Conservation (phyloP, 2,329 filamentous ascomycete genomes). For the Beauveria sp. region DNA sequence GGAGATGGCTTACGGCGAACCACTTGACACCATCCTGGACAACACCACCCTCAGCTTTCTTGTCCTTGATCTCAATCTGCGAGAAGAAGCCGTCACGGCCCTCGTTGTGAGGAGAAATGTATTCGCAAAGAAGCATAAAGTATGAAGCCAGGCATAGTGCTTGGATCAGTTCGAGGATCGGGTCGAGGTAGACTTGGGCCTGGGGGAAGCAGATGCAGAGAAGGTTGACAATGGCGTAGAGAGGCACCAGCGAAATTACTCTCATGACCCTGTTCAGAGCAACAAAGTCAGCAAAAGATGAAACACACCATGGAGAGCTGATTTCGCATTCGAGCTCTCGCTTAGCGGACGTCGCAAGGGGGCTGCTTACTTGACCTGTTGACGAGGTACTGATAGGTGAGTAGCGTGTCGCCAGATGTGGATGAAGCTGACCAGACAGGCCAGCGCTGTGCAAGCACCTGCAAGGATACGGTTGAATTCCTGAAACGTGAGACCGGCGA, state of each 20-base stretch:
- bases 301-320: background rate
- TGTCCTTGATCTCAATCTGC: conserved; percentile 23
- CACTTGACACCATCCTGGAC: conserved; percentile 24
- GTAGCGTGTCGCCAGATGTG: conserved; percentile 29
- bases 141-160: conserved; percentile 34
- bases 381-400: conserved; percentile 31
- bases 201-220: conserved; percentile 30
- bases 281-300: background rate
- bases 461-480: conserved; percentile 30
- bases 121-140: conserved; percentile 37
- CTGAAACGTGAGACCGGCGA: conserved; percentile 12
- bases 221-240: conserved; percentile 32
- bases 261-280: conserved; percentile 28
- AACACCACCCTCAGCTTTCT: conserved; percentile 17
- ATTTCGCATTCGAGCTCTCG: background rate
- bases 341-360: background rate
- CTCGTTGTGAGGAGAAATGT: conserved; percentile 27
- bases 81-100: conserved; percentile 29
- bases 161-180: conserved; percentile 32
- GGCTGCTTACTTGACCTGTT: conserved; percentile 30
- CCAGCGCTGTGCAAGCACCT: conserved; percentile 25
- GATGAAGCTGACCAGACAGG: conserved; percentile 21
- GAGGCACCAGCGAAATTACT: conserved; percentile 32
- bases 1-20: conserved; percentile 21
- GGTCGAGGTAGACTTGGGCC: conserved; percentile 31